Evolutionary conservation across 345 rosid species (phyloP).

Genomic region (Citrus unshiu): DNA sequence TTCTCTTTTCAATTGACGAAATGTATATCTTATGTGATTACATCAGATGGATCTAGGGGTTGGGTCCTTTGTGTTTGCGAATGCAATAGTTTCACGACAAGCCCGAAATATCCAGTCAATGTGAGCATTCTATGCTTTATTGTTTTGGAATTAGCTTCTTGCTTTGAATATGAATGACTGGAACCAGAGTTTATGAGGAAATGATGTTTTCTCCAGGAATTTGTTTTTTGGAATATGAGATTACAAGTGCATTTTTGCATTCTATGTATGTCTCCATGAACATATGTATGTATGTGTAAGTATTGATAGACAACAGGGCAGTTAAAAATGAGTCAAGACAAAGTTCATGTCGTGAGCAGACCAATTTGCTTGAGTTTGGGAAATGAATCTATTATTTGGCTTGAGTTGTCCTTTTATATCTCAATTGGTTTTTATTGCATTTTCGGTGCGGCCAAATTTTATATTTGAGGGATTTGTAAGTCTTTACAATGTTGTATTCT

Average conservation of each 20-base stretch:
- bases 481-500: neutral
- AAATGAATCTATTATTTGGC: neutral
- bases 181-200: neutral
- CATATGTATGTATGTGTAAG: neutral
- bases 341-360: neutral
- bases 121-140: slow-evolving; percentile 33
- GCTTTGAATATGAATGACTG: neutral
- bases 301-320: neutral
- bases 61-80: slow-evolving; percentile 80
- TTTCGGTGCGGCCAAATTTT: neutral
- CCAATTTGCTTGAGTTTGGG: neutral
- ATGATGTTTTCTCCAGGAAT: neutral
- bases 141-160: neutral
- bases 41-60: slow-evolving; percentile 96
- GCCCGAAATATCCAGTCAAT: slow-evolving; percentile 56
- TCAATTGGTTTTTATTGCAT: neutral
- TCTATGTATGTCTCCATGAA: neutral
- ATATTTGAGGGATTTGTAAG: neutral
- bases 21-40: slow-evolving; percentile 3
- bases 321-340: neutral
- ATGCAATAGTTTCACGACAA: slow-evolving; percentile 80
- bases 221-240: too few relatives aligned
- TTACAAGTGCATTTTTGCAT: neutral
- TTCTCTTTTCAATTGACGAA: neutral
- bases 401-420: neutral